A percentile compares a stretch with the other conserved stretches of the same genome.
Conservation (phyloP, 169 alveolate genomes). For the Cryptosporidium meleagridis region DNA sequence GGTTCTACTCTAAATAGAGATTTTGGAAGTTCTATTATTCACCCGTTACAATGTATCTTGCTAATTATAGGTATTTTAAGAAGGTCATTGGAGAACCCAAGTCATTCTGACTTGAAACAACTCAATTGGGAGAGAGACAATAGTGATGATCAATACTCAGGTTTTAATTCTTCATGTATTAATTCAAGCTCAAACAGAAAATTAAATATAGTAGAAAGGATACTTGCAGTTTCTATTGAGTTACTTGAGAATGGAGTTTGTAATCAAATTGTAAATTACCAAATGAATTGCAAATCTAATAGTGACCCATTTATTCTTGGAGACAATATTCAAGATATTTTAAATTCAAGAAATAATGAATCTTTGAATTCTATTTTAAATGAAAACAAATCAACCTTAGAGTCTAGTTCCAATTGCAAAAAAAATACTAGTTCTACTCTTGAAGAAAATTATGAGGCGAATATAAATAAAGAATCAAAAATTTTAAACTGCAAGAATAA, state of each 20-base stretch:
- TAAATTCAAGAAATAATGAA: neutral
- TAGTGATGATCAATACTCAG: constrained; percentile 26
- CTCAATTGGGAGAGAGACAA: constrained; percentile 29
- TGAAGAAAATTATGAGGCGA: neutral
- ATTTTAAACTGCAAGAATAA: neutral
- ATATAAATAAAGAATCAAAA: neutral
- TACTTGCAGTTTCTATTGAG: constrained; percentile 55
- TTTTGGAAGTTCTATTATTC: neutral
- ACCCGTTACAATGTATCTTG: constrained; percentile 44
- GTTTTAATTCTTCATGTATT: constrained; percentile 62
- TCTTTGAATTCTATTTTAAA: neutral
- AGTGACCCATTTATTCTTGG: constrained; percentile 10
- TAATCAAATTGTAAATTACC: constrained; percentile 25
- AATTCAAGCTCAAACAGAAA: constrained; percentile 1
- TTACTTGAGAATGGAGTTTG: constrained; percentile 62
- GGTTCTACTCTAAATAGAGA: neutral
- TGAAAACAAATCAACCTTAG: neutral
- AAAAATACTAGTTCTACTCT: neutral
- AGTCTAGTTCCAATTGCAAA: neutral
- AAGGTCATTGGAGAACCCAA: constrained; percentile 44
- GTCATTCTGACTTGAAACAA: constrained; percentile 21
- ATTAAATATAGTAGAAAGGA: constrained; percentile 45
- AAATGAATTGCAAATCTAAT: neutral
- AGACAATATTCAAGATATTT: neutral
- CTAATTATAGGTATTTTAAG: constrained; percentile 42